phyloP scores from a whole-genome alignment of 805 yeast species.

The Pichia sporocuriosa region DNA sequence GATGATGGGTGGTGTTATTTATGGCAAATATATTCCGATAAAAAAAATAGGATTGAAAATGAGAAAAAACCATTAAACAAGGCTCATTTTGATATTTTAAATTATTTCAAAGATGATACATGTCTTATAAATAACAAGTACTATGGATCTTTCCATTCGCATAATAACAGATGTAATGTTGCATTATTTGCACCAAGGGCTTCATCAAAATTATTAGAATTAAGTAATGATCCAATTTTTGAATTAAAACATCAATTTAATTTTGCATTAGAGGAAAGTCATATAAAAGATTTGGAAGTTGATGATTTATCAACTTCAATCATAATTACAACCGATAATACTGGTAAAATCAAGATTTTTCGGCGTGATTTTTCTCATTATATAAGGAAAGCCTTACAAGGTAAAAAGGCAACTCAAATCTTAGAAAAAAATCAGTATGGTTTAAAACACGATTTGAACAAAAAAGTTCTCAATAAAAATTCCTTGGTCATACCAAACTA shows the following conservation, averaged over 20 bases:
- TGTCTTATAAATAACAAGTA: slow-evolving; percentile 46
- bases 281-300: slow-evolving; percentile 21
- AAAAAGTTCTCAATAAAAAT: slow-evolving; percentile 8
- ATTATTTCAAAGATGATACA: slow-evolving; percentile 28
- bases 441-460: neutral
- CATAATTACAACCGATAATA: slow-evolving; percentile 69
- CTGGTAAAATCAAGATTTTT: slow-evolving; percentile 68
- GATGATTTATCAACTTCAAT: slow-evolving; percentile 37
- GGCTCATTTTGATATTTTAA: slow-evolving; percentile 10
- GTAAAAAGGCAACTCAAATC: slow-evolving; percentile 13
- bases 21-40: slow-evolving; percentile 42
- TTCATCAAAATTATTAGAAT: slow-evolving; percentile 56
- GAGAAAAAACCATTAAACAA: slow-evolving; percentile 11
- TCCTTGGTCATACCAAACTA: slow-evolving; percentile 4
- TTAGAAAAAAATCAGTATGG: slow-evolving; percentile 2
- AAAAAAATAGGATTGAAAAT: slow-evolving; percentile 19
- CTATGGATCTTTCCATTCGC: slow-evolving; percentile 71
- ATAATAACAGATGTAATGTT: slow-evolving; percentile 63
- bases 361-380: slow-evolving; percentile 68
- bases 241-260: slow-evolving; percentile 38
- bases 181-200: slow-evolving; percentile 72
- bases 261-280: neutral
- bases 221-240: slow-evolving; percentile 74
- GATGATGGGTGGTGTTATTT: slow-evolving; percentile 84
- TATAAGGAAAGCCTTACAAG: slow-evolving; percentile 28